Base-by-base conservation (phyloP, 2,329 filamentous ascomycete genomes). In the Monosporascus sp. region DNA sequence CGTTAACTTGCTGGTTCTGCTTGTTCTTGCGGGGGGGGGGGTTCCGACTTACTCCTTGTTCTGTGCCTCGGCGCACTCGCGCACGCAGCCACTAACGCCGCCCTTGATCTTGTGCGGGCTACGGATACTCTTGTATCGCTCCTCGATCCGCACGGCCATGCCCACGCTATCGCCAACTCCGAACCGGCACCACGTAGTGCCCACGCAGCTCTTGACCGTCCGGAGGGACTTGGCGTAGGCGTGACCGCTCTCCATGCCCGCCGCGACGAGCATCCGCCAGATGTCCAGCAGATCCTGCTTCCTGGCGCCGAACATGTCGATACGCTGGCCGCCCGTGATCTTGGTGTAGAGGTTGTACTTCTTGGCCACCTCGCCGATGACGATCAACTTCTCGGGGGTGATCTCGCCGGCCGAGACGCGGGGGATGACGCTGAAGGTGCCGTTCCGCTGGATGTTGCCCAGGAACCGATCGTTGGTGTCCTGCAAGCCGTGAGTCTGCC, bases 121-220 rank as follows among this genome's bases (percentile, higher is more conserved):
- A n/a, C 91, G 83, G 54, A 96, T 88, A 64, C 88, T 90, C 78
- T 96, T 96, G 72, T 96, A 96, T 46, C 91, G 83, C 73, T 96
- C 89, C 70, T 96, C 91, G 0, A 96, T 72, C 3, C 90, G 81
- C 17, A 96, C 85, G 0, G 91, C 91, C 87, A 96, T 89, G 11
- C 91, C 91, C 0, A 96, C 91, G 68, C 88, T 91, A 72, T 96
- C 91, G 27, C 90, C 89, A 52, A 96, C 86, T 50, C 91, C 91
- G 63, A 87, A 96, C 1, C 91, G 81, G 65, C 91, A 96, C 91
- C 91, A 96, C 1, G 90, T 92, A 1, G 88, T 91, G 22, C 91
- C 91, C 1, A 96, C 91, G 62, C 91, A 96, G 55, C 87, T 90
- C 78, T 96, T 96, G 65, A 96, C 89, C 0, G 91, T 96, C 45